These are phyloP conservation scores for Euryodendron excelsum DNA, from an alignment of 148 eudicot genomes.

Conservation along the genomic window DNA sequence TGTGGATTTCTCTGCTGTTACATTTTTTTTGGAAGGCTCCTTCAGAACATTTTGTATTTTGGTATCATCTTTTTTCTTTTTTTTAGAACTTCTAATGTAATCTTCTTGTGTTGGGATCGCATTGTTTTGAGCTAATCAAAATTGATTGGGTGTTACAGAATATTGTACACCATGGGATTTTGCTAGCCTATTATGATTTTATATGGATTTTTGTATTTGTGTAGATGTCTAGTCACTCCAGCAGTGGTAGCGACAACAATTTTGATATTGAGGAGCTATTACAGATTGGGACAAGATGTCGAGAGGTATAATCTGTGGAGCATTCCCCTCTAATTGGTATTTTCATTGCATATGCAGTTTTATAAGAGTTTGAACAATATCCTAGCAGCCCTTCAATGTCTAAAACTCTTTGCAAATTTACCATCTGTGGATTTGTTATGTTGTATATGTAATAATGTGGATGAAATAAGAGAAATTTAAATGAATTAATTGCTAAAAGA, in stretches of 20 bases:
- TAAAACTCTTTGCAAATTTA: not conserved
- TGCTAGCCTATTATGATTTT: not conserved
- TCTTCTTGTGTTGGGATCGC: not conserved
- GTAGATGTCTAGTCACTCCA: conserved; percentile 67
- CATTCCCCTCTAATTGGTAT: not conserved
- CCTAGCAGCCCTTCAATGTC: not conserved
- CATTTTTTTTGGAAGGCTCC: not conserved
- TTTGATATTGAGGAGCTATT: conserved; percentile 54
- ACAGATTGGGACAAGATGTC: conserved; percentile 61
- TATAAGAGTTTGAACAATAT: not conserved
- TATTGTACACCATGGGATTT: not conserved
- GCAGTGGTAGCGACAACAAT: conserved; percentile 53
- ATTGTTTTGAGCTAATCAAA: not conserved
- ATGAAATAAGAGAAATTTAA: not conserved
- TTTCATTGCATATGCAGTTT: not conserved
- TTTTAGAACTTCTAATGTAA: not conserved
- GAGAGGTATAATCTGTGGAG: conserved; percentile 52
- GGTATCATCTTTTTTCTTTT: not conserved
- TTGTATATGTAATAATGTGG: not conserved
- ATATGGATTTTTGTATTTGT: conserved; percentile 2
- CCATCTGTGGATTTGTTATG: not conserved
- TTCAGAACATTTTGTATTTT: not conserved
- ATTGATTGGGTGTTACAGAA: not conserved
- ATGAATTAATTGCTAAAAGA: not conserved
- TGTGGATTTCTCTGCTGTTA: not conserved